Conservation (phyloP, 2,329 filamentous ascomycete genomes). For the Magnaporthiopsis incrustans region DNA sequence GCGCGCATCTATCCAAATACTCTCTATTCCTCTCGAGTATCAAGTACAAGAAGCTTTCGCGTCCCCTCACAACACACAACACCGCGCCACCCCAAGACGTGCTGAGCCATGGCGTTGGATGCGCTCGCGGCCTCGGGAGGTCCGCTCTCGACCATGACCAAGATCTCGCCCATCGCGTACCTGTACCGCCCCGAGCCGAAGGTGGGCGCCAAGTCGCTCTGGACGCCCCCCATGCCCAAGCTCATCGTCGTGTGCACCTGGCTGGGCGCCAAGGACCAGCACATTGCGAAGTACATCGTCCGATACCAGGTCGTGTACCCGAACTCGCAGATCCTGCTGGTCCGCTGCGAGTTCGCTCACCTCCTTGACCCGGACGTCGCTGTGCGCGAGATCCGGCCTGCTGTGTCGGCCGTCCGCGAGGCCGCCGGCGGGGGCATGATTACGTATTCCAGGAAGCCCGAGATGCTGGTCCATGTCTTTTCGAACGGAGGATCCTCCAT, state of each 20-base stretch:
- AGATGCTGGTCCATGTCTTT: conserved; percentile 40
- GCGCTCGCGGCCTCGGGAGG: conserved; percentile 11
- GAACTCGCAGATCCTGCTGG: conserved; percentile 35
- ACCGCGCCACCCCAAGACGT: not conserved
- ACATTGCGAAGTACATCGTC: conserved; percentile 43
- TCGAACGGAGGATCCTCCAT: conserved; percentile 44
- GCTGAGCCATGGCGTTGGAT: conserved; percentile 19
- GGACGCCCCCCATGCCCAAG: conserved; percentile 25
- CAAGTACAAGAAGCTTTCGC: too few species aligned
- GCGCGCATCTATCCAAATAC: too few species aligned
- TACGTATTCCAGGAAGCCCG: conserved; percentile 8
- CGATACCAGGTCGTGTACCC: conserved; percentile 37
- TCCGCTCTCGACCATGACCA: conserved; percentile 27
- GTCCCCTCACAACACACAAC: not conserved
- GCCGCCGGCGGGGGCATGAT: conserved; percentile 14
- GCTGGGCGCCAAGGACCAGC: conserved; percentile 41
- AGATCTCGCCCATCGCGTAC: conserved; percentile 28
- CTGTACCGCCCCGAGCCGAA: conserved; percentile 23
- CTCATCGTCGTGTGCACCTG: conserved; percentile 41
- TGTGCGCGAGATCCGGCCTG: conserved; percentile 27
- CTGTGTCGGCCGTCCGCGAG: conserved; percentile 29
- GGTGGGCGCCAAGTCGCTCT: not conserved
- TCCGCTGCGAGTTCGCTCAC: conserved; percentile 31
- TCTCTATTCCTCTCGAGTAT: too few species aligned
- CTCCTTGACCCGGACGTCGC: conserved; percentile 25